A percentile compares a stretch with the other conserved stretches of the same genome.
Conservation (phyloP, 106 monocot species). For the Iris macrosiphon region DNA sequence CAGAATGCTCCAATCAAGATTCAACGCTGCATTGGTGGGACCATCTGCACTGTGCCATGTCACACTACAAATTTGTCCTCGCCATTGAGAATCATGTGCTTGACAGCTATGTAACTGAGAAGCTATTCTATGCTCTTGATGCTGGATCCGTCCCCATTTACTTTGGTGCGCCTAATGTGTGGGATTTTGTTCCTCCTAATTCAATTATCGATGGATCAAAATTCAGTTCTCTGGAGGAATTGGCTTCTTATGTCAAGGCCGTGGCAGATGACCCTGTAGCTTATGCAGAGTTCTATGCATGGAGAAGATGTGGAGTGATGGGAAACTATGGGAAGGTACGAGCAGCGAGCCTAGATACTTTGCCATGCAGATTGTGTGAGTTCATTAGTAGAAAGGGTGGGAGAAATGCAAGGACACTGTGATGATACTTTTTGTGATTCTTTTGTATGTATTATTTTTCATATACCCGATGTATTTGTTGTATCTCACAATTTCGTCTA, state of each 20-base stretch:
- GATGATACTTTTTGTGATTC: background rate
- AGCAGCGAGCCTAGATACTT: constrained; percentile 67
- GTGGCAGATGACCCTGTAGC: constrained; percentile 80
- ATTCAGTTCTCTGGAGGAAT: constrained; percentile 57
- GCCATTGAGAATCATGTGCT: constrained; percentile 83
- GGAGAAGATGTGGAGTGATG: constrained; percentile 88
- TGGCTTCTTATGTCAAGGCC: constrained; percentile 63
- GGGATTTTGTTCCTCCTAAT: constrained; percentile 88
- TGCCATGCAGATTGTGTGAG: constrained; percentile 85
- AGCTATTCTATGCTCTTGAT: constrained; percentile 86
- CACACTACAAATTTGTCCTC: constrained; percentile 91
- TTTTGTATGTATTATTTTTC: background rate
- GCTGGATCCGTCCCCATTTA: constrained; percentile 89
- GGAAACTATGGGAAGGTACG: constrained; percentile 68
- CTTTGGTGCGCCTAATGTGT: constrained; percentile 90
- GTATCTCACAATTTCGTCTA: background rate
- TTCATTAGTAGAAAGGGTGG: constrained; percentile 59
- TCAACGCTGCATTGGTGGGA: constrained; percentile 61
- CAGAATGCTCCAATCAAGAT: constrained; percentile 41
- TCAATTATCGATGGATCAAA: constrained; percentile 90
- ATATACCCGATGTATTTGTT: background rate
- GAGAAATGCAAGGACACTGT: constrained; percentile 25
- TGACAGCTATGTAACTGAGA: constrained; percentile 93
- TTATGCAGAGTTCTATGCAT: constrained; percentile 90
- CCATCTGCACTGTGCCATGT: constrained; percentile 95